Evolutionary conservation across 2,329 filamentous ascomycete genomes (phyloP).

Genomic region (Xylariaceae sp.): DNA sequence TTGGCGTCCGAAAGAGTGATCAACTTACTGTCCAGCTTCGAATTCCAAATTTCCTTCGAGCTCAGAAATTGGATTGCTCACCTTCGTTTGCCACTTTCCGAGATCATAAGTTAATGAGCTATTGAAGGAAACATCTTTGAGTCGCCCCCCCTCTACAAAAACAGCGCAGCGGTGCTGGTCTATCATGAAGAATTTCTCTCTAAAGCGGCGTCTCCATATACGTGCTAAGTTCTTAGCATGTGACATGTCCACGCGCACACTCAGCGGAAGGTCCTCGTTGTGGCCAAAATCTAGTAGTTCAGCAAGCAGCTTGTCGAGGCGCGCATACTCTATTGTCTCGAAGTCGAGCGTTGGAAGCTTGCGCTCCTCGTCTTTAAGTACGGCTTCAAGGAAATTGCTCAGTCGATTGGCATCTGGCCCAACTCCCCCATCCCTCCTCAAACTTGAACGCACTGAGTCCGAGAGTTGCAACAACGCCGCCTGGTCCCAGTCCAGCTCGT

Average conservation of each 20-base stretch:
- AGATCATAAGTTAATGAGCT: constrained; percentile 24
- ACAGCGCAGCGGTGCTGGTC: constrained; percentile 37
- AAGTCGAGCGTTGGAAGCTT: constrained; percentile 32
- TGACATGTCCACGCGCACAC: constrained; percentile 30
- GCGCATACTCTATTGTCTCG: constrained; percentile 32
- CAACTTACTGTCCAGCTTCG: constrained; percentile 45
- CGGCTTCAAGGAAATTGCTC: constrained; percentile 35
- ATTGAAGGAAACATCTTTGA: constrained; percentile 38
- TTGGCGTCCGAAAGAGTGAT: neutral
- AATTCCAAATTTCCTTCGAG: constrained; percentile 38
- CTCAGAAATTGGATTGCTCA: constrained; percentile 32
- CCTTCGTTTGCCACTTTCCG: constrained; percentile 34
- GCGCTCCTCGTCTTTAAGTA: constrained; percentile 34
- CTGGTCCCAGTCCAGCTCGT: constrained; percentile 15
- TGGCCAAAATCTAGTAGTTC: constrained; percentile 35
- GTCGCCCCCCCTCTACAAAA: constrained; percentile 32
- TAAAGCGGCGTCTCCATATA: constrained; percentile 41
- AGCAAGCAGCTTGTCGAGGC: constrained; percentile 35
- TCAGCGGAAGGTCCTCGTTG: constrained; percentile 16
- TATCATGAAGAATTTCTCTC: constrained; percentile 40
- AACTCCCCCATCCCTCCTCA: constrained; percentile 28
- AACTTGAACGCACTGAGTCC: constrained; percentile 35
- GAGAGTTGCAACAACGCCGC: constrained; percentile 34
- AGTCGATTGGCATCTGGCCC: constrained; percentile 30
- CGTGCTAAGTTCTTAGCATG: constrained; percentile 36